These are phyloP conservation scores for Aspergillus persii DNA, from an alignment of 2,329 filamentous ascomycete genomes.

Conservation along the genomic window DNA sequence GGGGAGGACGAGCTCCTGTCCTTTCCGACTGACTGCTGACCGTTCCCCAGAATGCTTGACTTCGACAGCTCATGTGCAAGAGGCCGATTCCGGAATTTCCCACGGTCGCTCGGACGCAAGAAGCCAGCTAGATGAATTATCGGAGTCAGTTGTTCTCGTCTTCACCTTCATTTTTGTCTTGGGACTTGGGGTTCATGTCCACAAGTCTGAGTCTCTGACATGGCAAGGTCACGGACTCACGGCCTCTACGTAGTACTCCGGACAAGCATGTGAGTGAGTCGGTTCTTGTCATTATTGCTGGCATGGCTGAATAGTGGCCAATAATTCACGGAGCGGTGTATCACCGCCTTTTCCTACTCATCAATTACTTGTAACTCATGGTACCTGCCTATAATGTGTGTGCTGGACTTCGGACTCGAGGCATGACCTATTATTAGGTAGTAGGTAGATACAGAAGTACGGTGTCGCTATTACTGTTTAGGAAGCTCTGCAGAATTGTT, in stretches of 20 bases:
- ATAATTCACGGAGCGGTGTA: slow-evolving; percentile 19
- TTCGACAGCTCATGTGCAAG: background rate
- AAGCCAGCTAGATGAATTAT: background rate
- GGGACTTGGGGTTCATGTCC: background rate
- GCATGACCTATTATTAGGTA: background rate
- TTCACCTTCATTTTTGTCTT: background rate
- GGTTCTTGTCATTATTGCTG: background rate
- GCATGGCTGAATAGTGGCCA: slow-evolving; percentile 11
- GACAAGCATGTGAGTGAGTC: background rate
- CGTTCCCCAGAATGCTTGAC: background rate
- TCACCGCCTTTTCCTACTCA: slow-evolving; percentile 16
- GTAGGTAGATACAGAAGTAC: background rate
- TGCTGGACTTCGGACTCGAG: no score
- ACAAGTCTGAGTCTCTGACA: background rate
- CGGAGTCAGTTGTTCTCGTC: background rate
- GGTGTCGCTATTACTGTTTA: no score
- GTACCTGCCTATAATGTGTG: no score
- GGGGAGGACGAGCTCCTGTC: no score
- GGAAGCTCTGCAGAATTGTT: background rate
- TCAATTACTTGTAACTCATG: no score
- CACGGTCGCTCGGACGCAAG: background rate
- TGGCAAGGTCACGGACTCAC: background rate
- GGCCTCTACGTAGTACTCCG: background rate
- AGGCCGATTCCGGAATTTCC: no score
- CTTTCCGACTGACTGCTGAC: no score